Evolutionary conservation across 1,284 basidiomycete species (phyloP), one percentile per base, ranked within the genome.

Genomic region (Ceratobasidium sp.): DNA sequence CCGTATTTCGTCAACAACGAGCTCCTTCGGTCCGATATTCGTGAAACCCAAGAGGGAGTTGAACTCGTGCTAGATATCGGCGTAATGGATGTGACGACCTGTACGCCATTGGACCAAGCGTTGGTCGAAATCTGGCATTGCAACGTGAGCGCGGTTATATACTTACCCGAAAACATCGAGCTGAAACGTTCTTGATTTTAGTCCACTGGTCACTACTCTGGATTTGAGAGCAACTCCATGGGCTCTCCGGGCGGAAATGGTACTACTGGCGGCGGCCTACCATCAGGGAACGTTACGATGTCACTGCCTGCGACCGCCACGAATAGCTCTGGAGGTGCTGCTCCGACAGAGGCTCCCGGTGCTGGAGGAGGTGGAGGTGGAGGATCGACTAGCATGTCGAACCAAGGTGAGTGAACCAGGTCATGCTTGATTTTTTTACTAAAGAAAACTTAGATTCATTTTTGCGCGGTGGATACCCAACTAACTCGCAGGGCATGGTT

Each of bases 41-140:
- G 86, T 40, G 90, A 90, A 78, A 85, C 86, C 80, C 87, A 90
- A 83, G 82, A 88, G 20, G 90, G 90, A 70, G 83, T 91, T 7
- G 83, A 85, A 44, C 85, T 91, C 81, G 83, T 86, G 61, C 87
- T 93, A 80, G 91, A 94, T 81, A 91, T 94, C 56, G 92, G 92
- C 44, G 89, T 93, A 9, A 92, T 94, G 78, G 92, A 94, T 81
- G 89, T 93, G 9, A 89, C 92, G 81, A 93, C 92, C 0, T 94
- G 93, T 85, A 85, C 90, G 81, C 92, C 93, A 23, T 86, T 93
- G 0, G 87, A 89, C 2, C 89, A 92, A 82, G 90, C 91, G 51
- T 87, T 94, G 40, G 91, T 94, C 28, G 93, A 94, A 82, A 89
- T 94, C 58, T 94, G 93, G 93, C 84, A 84, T 68, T 84, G 85